A percentile compares a stretch with the other conserved stretches of the same genome.
Evolutionary conservation across 208 protist species (phyloP).

Genomic region (Herpetomonas tarakana): DNA sequence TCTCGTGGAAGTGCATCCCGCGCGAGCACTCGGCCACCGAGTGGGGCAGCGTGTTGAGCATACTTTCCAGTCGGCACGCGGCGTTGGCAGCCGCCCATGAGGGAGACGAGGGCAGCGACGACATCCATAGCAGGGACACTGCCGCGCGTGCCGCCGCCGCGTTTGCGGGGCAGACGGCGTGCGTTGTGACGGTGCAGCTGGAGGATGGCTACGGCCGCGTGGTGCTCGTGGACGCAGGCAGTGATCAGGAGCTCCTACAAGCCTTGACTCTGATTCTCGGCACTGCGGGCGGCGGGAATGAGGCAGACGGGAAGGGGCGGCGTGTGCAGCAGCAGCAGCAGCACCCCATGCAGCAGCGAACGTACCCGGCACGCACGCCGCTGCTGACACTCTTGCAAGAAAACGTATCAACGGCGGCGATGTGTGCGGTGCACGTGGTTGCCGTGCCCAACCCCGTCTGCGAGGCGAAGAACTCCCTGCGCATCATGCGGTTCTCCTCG

Average conservation of each 20-base stretch:
- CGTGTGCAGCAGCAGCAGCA: background rate
- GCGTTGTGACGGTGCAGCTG: constrained; percentile 54
- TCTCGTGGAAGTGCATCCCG: constrained; percentile 19
- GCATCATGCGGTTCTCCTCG: constrained; percentile 56
- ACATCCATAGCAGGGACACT: too few relatives aligned
- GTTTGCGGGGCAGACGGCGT: constrained; percentile 45
- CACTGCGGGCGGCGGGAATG: background rate
- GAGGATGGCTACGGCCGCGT: constrained; percentile 38
- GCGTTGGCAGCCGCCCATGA: constrained; percentile 6
- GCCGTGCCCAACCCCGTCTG: constrained; percentile 35
- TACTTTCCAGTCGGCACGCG: constrained; percentile 43
- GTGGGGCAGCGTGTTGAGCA: constrained; percentile 48
- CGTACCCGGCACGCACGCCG: constrained; percentile 43
- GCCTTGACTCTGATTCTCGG: constrained; percentile 50
- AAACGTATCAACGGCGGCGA: constrained; percentile 26
- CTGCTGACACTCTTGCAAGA: constrained; percentile 28
- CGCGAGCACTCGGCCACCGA: constrained; percentile 25
- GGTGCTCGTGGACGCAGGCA: constrained; percentile 51
- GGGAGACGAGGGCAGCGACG: background rate
- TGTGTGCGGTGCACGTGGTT: constrained; percentile 45
- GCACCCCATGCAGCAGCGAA: constrained; percentile 25
- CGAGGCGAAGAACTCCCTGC: constrained; percentile 41
- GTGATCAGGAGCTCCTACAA: constrained; percentile 49
- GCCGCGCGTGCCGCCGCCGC: too few relatives aligned
- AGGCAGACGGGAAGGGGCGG: background rate